Conservation (phyloP, 345 rosid genomes). For the Eucalyptus marginata region DNA sequence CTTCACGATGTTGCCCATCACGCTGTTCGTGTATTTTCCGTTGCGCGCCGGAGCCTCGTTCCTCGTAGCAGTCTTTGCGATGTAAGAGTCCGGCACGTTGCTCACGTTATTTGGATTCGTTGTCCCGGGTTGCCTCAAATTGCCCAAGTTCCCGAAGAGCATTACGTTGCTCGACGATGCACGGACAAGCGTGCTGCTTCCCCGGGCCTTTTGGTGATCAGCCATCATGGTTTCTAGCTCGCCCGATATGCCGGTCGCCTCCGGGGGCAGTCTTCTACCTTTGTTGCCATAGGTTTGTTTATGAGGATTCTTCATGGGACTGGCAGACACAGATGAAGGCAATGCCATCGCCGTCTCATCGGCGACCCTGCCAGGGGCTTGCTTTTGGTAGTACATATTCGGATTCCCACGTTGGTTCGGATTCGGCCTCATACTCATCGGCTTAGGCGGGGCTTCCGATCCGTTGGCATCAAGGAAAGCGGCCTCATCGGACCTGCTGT, state of each 20-base stretch:
- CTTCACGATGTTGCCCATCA: conserved; percentile 40
- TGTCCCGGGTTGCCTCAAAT: conserved; percentile 46
- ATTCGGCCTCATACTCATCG: not conserved
- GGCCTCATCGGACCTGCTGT: conserved; percentile 32
- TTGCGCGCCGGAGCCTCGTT: not conserved
- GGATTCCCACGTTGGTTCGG: not conserved
- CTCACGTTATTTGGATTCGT: conserved; percentile 1
- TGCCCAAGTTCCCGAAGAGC: conserved; percentile 70
- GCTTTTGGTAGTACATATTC: not conserved
- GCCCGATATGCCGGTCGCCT: conserved; percentile 55
- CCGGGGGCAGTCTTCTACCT: conserved; percentile 41
- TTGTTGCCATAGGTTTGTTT: conserved; percentile 10
- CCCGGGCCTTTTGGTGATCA: conserved; percentile 55
- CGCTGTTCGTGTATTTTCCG: conserved; percentile 27
- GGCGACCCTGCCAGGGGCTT: not conserved
- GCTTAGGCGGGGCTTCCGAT: conserved; percentile 8
- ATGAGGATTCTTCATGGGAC: not conserved
- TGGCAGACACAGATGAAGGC: not conserved
- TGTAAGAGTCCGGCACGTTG: not conserved
- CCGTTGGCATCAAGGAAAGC: conserved; percentile 10
- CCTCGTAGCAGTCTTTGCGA: conserved; percentile 4
- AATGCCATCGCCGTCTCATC: not conserved
- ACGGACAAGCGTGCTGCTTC: conserved; percentile 39
- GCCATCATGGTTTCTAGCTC: conserved; percentile 79
- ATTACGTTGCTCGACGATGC: conserved; percentile 85